Percentiles rank a stretch among this genome's conserved stretches.
phyloP scores from a whole-genome alignment of 805 yeast genomes.

The Metschnikowia corniflorae region DNA sequence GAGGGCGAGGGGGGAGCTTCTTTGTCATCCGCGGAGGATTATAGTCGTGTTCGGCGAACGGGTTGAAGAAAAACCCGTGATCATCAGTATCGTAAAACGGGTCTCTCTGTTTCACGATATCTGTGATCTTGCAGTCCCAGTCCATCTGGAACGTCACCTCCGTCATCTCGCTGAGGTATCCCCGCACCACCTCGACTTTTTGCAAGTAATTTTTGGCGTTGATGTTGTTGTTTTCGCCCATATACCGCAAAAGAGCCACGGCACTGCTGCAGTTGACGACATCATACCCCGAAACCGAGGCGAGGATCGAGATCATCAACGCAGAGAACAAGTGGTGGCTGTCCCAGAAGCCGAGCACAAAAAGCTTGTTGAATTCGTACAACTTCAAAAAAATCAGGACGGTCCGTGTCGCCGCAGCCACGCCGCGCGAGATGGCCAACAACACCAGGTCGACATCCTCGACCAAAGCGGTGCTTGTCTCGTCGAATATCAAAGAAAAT shows the following conservation, averaged over 20 bases:
- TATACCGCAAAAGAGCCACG: constrained; percentile 29
- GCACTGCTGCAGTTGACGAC: constrained; percentile 8
- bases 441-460: constrained; percentile 25
- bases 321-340: constrained; percentile 37
- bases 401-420: constrained; percentile 28
- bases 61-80: constrained; percentile 12
- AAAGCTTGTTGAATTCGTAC: constrained; percentile 26
- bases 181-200: constrained; percentile 27
- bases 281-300: constrained; percentile 15
- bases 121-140: constrained; percentile 17
- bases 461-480: constrained; percentile 17
- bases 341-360: constrained; percentile 39
- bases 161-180: constrained; percentile 21
- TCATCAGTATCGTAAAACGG: constrained; percentile 1
- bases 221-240: constrained; percentile 34
- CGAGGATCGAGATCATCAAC: constrained; percentile 26
- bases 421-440: constrained; percentile 26
- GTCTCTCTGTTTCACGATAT: constrained; percentile 5
- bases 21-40: neutral
- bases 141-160: constrained; percentile 23
- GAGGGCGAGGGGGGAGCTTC: neutral
- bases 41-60: constrained; percentile 9
- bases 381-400: constrained; percentile 30
- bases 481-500: constrained; percentile 29
- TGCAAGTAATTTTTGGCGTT: constrained; percentile 31